Evolutionary conservation across 179 eudicot genomes (phyloP), one percentile per base, ranked within the genome.

Genomic region (Beta corolliflora): DNA sequence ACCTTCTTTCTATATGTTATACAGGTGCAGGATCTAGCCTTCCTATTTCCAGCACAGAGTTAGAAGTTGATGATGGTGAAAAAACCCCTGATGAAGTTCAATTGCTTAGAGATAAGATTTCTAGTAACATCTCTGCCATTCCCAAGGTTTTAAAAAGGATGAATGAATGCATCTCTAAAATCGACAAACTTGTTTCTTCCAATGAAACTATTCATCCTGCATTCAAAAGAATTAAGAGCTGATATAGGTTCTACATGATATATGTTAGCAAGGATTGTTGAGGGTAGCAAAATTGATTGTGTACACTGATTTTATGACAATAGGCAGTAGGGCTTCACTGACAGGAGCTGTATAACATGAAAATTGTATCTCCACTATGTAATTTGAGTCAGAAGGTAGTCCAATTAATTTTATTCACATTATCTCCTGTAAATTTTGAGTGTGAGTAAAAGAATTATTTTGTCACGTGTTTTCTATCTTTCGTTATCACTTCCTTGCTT

Each of bases 81-180:
- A 79, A 74, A 50, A 79, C 68, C 76, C 80, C 83, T 9, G 88
- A 88, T 66, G 88, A 89, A 74, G 68, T 89, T 75, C 79, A 77
- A 76, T 66, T 89, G 85, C 90, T 91, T 82, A 89, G 85, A 67
- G 88, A 90, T n/a, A 93, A 91, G 91, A 90, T 91, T 56, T 90
- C 91, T 16, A 89, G 83, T 80, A 93, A 90, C 78, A 74, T 86
- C 9, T 73, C 88, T 50, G 80, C 90, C 16, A 85, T 90, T 83
- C 90, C 92, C 50, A 76, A 66, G 63, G 87, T 86, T 79, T 85
- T 90, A 81, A 88, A 88, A 82, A 90, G 93, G 83, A 84, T 90
- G 92, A 86, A 84, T 60, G 93, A 88, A 4, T 89, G 91, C 77
- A 87, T 90, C 80, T 84, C 89, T 64, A 85, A 86, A 83, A 90